Base-by-base conservation (phyloP, 2,329 filamentous ascomycete species). In the Fusarium torulosum region DNA sequence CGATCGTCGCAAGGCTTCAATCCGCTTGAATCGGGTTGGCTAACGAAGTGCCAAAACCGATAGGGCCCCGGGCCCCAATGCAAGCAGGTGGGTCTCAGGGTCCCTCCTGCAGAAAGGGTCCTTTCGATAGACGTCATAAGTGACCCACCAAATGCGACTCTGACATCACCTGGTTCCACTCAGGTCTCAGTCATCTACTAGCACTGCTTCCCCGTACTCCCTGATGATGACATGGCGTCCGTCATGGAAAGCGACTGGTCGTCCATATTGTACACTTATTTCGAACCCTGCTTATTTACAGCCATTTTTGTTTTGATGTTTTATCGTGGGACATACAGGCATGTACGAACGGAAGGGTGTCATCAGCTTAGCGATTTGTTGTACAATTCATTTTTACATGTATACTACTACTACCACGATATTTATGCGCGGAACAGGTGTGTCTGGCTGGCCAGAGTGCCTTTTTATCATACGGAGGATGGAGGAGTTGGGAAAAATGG, bases 31-130 rank as follows among this genome's bases (percentile, higher is more conserved):
- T 44, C 31, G 63, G 67, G 49, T 67, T 70, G 67, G 67, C 42
- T 33, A 27, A 25, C 25, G 19, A 55, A 41, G 33, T 21, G 35
- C 44, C 51, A 64, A 52, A 49, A 49, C 50, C 62, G 57, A 69
- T 60, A 59, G 56, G 41, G 49, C 47, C 41, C 44, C 38, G 40
- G 53, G 38, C 20, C 35, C 20, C 38, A 53, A 60, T 43, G 69
- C 52, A 55, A 59, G 40, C 21, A 42, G 35, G 72, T 73, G 74
- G 75, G 62, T 46, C 68, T 53, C 56, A 76, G 75, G 75, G 75
- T 75, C 76, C 64, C 73, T 67, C 51, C 53, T 69, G 66, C 66
- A 69, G 61, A 52, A 66, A 75, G 75, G 75, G 75, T 76, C 76
- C 72, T 77, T 49, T 51, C 15, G 10, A 38, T 14, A 62, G 55